A percentile compares a stretch with the other conserved stretches of the same genome.
Evolutionary conservation across 164 flowering plant genomes (phyloP).

Genomic region (Chloranthus sessilifolius): DNA sequence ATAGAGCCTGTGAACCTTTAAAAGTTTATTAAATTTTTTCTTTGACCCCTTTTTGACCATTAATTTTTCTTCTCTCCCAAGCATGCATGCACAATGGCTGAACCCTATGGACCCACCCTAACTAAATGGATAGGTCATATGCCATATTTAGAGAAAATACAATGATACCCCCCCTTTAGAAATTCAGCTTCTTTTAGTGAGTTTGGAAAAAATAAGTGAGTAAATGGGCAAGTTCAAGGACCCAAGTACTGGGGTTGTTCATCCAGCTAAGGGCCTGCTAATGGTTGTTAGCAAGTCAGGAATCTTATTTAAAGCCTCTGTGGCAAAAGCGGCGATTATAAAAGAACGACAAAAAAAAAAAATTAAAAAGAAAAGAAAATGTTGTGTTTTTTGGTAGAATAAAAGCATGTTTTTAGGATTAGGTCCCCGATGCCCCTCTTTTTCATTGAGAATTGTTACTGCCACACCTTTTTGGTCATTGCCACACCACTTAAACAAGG

Average conservation of each 20-base stretch:
- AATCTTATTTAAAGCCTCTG: neutral
- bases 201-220: conserved; percentile 8
- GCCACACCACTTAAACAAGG: no score
- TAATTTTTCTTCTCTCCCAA: conserved; percentile 14
- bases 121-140: conserved; percentile 19
- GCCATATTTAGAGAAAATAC: conserved; percentile 17
- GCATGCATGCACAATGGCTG: conserved; percentile 33
- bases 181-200: conserved; percentile 2
- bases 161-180: neutral
- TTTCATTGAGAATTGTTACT: no score
- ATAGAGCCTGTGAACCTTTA: conserved; percentile 23
- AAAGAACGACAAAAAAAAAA: no score
- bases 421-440: no score
- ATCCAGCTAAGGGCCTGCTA: neutral
- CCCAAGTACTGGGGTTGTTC: conserved; percentile 8
- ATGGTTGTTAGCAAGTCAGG: conserved; percentile 8
- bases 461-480: no score
- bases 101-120: conserved; percentile 11
- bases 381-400: no score
- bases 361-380: no score
- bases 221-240: conserved; percentile 40
- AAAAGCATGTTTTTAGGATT: no score
- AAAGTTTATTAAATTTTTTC: conserved; percentile 12
- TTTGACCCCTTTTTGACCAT: conserved; percentile 41
- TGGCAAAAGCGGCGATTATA: neutral